Evolutionary conservation across 768 basidiomycete genomes (phyloP), one percentile per base, ranked within the genome.

Genomic region (Leccinum ochraceum): DNA sequence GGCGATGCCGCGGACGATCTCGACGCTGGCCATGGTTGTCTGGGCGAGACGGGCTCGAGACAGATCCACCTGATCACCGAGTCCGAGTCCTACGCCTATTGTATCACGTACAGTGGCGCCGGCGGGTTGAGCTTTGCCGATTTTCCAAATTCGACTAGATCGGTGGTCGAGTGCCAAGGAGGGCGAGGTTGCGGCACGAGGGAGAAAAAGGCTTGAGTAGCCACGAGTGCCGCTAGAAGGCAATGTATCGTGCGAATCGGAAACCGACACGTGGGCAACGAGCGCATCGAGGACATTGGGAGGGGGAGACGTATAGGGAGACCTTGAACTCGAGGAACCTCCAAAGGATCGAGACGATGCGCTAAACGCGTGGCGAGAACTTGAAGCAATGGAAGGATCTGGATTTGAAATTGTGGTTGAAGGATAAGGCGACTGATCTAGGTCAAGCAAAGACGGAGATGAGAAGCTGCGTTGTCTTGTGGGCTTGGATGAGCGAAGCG

Each of bases 1-100:
- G 67, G 80, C 59, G 67, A 79, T 59, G 59, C 90, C 90, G 39
- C 80, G 79, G 17, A 90, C 84, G 34, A 92, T 83, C 68, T 92
- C 90, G 46, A 96, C 86, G 54, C 86, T 92, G 16, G 90, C 89
- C 94, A 97, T 95, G 5, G 90, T 93, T 6, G 87, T 88, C 70
- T 92, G 90, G 7, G 93, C 94, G 11, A 92, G 76, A 4, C 94
- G 92, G 17, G 86, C 83, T 11, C 82, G 80, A 2, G 90, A 87
- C 48, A 94, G 77, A 73, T 96, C 92, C 16, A 94, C 75, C 53
- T 79, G 82, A 3, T 86, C 82, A 14, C 76, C 74, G 0, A 74
- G 51, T 4, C 73, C 74, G 20, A 74, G 67, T 37, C 74, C 71
- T 2, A 48, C 42, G 11, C 72, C 66, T 36, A 74, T 60, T 42